Conservation (phyloP, 1,284 basidiomycete genomes). For the Boletus smithii region DNA sequence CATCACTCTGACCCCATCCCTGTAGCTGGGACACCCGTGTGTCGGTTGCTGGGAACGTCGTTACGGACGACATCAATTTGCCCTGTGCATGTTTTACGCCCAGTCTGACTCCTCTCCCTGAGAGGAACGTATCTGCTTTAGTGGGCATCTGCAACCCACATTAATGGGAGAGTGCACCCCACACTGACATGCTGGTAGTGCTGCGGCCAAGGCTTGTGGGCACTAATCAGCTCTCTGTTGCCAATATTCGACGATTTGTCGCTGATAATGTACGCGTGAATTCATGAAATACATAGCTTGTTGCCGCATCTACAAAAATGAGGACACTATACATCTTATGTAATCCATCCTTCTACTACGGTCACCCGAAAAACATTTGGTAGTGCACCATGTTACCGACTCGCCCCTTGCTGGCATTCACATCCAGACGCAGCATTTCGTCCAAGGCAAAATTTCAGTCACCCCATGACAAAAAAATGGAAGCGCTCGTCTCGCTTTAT, state of each 20-base stretch:
- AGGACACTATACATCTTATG: slow-evolving; percentile 18
- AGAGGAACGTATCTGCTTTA: too few species aligned
- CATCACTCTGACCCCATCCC: not conserved
- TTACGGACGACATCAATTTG: not conserved
- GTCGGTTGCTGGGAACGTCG: too few species aligned
- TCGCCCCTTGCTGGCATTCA: slow-evolving; percentile 6
- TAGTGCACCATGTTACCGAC: slow-evolving; percentile 13
- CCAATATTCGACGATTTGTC: too few species aligned
- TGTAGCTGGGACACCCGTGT: not conserved
- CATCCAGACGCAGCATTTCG: slow-evolving; percentile 19
- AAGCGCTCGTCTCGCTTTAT: slow-evolving; percentile 68
- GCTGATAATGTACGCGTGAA: not conserved
- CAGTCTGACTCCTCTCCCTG: too few species aligned
- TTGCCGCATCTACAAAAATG: too few species aligned
- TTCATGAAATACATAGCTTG: not conserved
- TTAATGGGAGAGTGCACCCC: too few species aligned
- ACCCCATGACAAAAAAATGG: slow-evolving; percentile 55
- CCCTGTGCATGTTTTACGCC: not conserved
- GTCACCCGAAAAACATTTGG: not conserved
- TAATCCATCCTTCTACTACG: slow-evolving; percentile 8
- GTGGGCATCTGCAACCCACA: too few species aligned
- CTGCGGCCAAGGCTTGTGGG: not conserved
- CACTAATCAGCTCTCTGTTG: too few species aligned
- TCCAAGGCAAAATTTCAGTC: slow-evolving; percentile 20
- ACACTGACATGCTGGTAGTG: not conserved